Base-by-base conservation (phyloP, 306 rosid genomes). In the Trifolium subterraneum region DNA sequence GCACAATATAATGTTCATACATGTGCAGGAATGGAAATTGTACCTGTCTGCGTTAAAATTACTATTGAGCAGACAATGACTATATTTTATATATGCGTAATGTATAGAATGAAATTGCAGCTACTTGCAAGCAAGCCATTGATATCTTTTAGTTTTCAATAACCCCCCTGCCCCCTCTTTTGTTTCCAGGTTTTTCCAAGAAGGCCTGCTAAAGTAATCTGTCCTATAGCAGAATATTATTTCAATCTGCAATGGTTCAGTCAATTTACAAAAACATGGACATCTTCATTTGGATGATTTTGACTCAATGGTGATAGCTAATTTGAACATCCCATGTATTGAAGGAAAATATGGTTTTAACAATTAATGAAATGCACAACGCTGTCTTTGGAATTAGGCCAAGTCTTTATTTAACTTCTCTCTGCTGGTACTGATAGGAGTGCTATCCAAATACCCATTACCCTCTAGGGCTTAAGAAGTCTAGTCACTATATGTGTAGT, bases 401-500 rank as follows among this genome's bases (percentile, higher is more conserved):
- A 80, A 82, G 8, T 35, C 73, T 66, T 13, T 16, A 60, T 29
- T 25, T 29, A 29, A 42, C 78, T 52, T 71, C 23, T 73, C 33
- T 33, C 16, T 60, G 73, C 75, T 59, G 80, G 64, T 52, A 47
- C 61, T 72, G 60, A 41, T 18, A 52, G 27, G 36, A 31, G 22
- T 68, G 35, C 75, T 70, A 76, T 79, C 66, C 12, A 27, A 60
- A 25, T 60, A 27, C 19, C 79, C 33, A 38, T 75, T 27, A 69
- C 80, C 47, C 33, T 10, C 61, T 55, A 52, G 69, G 71, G 63
- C 35, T 39, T 77, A 38, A 38, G 25, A 75, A 54, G 44, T 74
- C 23, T 52, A 51, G 75, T 59, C 80, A 78, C 78, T 72, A 73
- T 51, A 3, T 71, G 76, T 76, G 33, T 4, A 84, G 82, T 70